Base-by-base conservation (phyloP, 73 alveolate species). In the Tetrahymena thermophila region DNA sequence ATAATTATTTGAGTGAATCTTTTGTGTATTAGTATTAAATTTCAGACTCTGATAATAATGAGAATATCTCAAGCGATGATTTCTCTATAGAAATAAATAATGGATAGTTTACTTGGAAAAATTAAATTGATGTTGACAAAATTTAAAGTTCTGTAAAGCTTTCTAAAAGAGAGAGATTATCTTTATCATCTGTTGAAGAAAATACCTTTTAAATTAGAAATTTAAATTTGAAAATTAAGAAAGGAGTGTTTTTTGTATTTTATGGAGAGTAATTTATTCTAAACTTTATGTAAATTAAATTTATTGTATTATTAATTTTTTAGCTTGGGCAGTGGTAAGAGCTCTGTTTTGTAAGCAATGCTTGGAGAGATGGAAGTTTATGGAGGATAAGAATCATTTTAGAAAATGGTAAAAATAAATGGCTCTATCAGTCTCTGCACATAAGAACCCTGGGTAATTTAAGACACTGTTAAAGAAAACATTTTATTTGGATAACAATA, bases 371-470 rank as follows among this genome's bases (percentile, higher is more conserved):
- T 93, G 35, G 93, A 94, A 71, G 71, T 56, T 21, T 97, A 96
- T 17, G 96, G 97, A 43, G 98, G 97, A 11, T 10, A 95, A 44
- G 10, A 71, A 71, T 19, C 38, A 1, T 71, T 71, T 71, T 71
- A 71, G 31, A 31, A 71, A 17, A 71, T 71, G 37, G 96, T 97
- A 9, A 96, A 96, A 43, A 10, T 94, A 28, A 94, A 94, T 93
- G 96, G 96, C 31, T 35, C 38, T 35, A 85, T 94, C 0, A 89
- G 99, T 35, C 97, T 97, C 93, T 98, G 98, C 42, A 96, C 98
- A 57, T 97, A 98, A 95, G 94, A 97, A 25, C 99, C 99, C 19
- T 98, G 99, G 99, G 98, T 98, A 34, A 96, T 97, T 58, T 97
- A 97, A 96, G 98, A 96, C 93, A 98, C 99, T 25, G 94, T 98